Evolutionary conservation across 164 flowering plant species (phyloP).

Genomic region (Vitis vinifera): ASM3070453v1 NC_081805.1:760501-761000

Average conservation of each 20-base stretch:
- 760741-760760: conserved; percentile 64
- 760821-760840: conserved; percentile 70
- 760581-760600: conserved; percentile 54
- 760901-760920: conserved; percentile 40
- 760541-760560: conserved; percentile 65
- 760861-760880: conserved; percentile 43
- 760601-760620: conserved; percentile 46
- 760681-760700: conserved; percentile 41
- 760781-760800: conserved; percentile 42
- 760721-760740: conserved; percentile 44
- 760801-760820: conserved; percentile 41
- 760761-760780: conserved; percentile 73
- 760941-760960: conserved; percentile 63
- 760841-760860: conserved; percentile 64
- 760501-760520: conserved; percentile 58
- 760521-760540: conserved; percentile 71
- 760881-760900: conserved; percentile 53
- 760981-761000: conserved; percentile 35
- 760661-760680: conserved; percentile 61
- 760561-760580: conserved; percentile 48
- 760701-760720: conserved; percentile 51
- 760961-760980: conserved; percentile 55
- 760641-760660: conserved; percentile 58
- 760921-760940: conserved; percentile 44
- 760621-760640: conserved; percentile 50